Evolutionary conservation across 306 rosid species (phyloP), one percentile per base, ranked within the genome.

Genomic region (Quercus rubra): DNA sequence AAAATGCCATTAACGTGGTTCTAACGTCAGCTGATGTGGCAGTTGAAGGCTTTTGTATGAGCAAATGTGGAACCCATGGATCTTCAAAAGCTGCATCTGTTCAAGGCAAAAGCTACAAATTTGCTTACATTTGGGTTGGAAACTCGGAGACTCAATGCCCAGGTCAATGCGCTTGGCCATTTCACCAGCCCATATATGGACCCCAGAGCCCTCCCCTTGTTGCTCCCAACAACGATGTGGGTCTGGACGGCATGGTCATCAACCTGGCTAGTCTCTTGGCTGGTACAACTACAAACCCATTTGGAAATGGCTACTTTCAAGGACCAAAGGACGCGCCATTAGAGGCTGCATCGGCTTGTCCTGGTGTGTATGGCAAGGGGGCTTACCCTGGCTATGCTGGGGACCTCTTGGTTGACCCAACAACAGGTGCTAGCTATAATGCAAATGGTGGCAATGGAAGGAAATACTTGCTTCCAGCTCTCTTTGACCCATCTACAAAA

Each of bases 171-270:
- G 91, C 92, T 0, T 92, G 94, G 96, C 90, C 93, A 0, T 91
- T 86, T 70, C 93, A 91, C 67, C 90, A 85, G 46, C 90, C 93
- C 5, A 61, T 90, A 14, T 88, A 92, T 14, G 97, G 94, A 0
- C 89, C 92, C 0, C 91, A 88, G 64, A 74, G 68, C 70, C 83
- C 89, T 10, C 85, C 90, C 0, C 71, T 92, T 68, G 86, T 88
- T 23, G 83, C 92, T 0, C 92, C 97, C 5, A 90, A 92, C 76
- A 90, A 90, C 41, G 94, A 91, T 8, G 94, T 88, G 80, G 97
- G 97, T 17, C 81, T 90, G 0, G 97, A 92, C 18, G 94, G 92
- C 0, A 87, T 92, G 86, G 79, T 88, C 3, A 86, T 90, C 23
- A 92, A 88, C 71, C 33, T 90, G 69, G 97, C 92, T 0, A 82